Percentiles rank a stretch among this genome's conserved stretches.
Conservation (phyloP, 768 basidiomycete species). For the Pholiota molesta region DNA sequence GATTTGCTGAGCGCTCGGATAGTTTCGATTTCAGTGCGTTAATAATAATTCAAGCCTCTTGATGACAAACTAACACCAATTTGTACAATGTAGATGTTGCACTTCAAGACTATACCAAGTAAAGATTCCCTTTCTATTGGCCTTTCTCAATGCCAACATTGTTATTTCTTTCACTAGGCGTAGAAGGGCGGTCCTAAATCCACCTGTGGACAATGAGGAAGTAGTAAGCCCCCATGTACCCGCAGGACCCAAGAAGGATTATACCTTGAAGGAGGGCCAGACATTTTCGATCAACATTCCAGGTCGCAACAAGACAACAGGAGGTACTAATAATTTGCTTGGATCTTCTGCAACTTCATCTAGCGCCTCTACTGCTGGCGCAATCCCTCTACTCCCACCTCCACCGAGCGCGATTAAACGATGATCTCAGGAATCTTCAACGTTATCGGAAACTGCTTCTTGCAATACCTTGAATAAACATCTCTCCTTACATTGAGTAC, state of each 20-base stretch:
- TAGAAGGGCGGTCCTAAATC: slow-evolving; percentile 64
- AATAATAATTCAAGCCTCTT: background rate
- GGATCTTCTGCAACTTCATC: slow-evolving; percentile 29
- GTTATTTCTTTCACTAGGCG: slow-evolving; percentile 44
- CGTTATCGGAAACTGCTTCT: background rate
- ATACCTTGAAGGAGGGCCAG: slow-evolving; percentile 92
- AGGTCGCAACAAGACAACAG: slow-evolving; percentile 57
- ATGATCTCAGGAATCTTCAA: slow-evolving; percentile 20
- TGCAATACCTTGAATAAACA: background rate
- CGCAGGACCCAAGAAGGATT: slow-evolving; percentile 87
- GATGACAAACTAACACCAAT: background rate
- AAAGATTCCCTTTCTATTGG: slow-evolving; percentile 48
- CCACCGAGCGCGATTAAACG: slow-evolving; percentile 69
- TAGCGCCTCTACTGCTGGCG: slow-evolving; percentile 33
- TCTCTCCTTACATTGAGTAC: background rate
- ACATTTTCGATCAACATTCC: slow-evolving; percentile 93
- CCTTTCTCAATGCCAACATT: slow-evolving; percentile 9
- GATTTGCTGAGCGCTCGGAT: slow-evolving; percentile 85
- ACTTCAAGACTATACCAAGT: slow-evolving; percentile 87
- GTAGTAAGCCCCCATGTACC: slow-evolving; percentile 71
- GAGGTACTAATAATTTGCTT: slow-evolving; percentile 39
- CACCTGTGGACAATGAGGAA: slow-evolving; percentile 38
- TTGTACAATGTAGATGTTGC: slow-evolving; percentile 63
- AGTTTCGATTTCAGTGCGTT: slow-evolving; percentile 90
- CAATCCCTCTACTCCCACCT: slow-evolving; percentile 79